Evolutionary conservation across 2,329 filamentous ascomycete genomes (phyloP).

Genomic region (Allantophomopsis lycopodina): DNA sequence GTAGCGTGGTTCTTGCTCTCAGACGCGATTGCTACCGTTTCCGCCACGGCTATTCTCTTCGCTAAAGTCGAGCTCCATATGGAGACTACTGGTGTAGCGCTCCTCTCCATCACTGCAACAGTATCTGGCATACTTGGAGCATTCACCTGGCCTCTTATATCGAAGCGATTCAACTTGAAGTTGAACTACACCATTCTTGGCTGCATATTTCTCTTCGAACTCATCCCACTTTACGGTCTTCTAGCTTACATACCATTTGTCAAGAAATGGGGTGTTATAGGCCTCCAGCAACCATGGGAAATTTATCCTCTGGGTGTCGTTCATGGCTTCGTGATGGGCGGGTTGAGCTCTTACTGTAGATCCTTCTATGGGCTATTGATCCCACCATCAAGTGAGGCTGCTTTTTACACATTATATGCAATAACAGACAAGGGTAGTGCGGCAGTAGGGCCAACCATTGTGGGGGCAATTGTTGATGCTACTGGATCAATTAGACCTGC

Average conservation of each 20-base stretch:
- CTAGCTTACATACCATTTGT: conserved; percentile 77
- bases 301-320: conserved; percentile 88
- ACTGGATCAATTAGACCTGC: conserved; percentile 70
- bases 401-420: conserved; percentile 90
- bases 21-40: conserved; percentile 86
- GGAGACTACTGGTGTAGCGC: conserved; percentile 72
- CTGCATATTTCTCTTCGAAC: conserved; percentile 77
- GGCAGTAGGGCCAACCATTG: conserved; percentile 84
- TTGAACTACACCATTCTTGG: conserved; percentile 81
- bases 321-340: conserved; percentile 89
- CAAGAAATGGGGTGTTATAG: conserved; percentile 57
- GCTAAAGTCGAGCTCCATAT: conserved; percentile 88
- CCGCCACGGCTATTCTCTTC: conserved; percentile 87
- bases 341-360: conserved; percentile 79
- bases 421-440: conserved; percentile 96
- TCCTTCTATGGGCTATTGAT: conserved; percentile 87
- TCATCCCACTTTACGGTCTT: conserved; percentile 85
- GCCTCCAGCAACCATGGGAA: conserved; percentile 85
- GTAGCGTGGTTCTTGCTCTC: conserved; percentile 88
- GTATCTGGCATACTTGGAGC: conserved; percentile 73
- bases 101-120: conserved; percentile 90
- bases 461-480: conserved; percentile 78
- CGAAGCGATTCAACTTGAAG: conserved; percentile 50
- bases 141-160: conserved; percentile 75
- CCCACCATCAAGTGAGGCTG: conserved; percentile 82